Percentiles rank a stretch among this genome's conserved stretches.
Conservation (phyloP, 2,329 filamentous ascomycete genomes). For the Beauveria medogensis region DNA sequence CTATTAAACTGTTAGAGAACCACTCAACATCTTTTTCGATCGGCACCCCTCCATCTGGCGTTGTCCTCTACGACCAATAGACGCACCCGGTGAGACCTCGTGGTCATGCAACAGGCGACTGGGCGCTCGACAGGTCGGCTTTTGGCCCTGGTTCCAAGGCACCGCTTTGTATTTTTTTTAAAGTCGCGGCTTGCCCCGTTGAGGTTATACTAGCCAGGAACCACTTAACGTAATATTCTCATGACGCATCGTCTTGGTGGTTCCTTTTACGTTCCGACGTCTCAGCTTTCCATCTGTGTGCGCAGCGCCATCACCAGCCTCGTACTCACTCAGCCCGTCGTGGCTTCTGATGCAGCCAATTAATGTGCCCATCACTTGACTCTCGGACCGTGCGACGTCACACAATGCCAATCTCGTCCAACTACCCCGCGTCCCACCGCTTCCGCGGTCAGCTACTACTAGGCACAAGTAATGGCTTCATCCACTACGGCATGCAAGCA, state of each 20-base stretch:
- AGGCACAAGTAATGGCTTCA: background rate
- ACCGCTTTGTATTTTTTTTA: background rate
- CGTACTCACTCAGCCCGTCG: background rate
- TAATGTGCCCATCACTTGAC: background rate
- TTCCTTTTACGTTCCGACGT: background rate
- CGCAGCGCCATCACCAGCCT: background rate
- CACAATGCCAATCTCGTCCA: background rate
- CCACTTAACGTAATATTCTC: background rate
- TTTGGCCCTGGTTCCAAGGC: background rate
- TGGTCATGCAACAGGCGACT: slow-evolving; percentile 7
- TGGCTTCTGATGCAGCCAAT: background rate
- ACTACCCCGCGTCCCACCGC: slow-evolving; percentile 1
- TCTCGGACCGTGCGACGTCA: background rate
- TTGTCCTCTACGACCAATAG: slow-evolving; percentile 6
- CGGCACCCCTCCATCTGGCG: background rate
- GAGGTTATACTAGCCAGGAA: background rate
- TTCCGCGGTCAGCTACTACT: background rate
- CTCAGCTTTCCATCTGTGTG: background rate
- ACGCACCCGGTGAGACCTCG: slow-evolving; percentile 9
- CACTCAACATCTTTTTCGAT: background rate
- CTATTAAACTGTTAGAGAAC: background rate
- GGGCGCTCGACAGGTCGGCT: background rate
- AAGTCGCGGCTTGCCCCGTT: background rate
- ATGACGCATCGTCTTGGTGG: background rate
- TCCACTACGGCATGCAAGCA: background rate